Evolutionary conservation across 176 grass and related monocot species (phyloP).

Genomic region (Cenchrus americanus): DNA sequence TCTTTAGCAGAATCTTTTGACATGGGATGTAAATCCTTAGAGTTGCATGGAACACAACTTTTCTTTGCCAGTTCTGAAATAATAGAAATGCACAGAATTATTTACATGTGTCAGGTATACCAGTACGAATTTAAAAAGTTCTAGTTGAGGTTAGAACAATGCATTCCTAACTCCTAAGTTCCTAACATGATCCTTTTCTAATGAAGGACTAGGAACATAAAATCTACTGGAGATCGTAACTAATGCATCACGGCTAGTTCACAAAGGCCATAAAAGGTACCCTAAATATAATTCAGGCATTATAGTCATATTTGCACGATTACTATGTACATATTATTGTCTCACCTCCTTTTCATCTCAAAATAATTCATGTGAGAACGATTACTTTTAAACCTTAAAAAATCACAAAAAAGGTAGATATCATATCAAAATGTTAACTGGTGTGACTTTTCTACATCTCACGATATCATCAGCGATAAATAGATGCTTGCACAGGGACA

Average conservation of each 20-base stretch:
- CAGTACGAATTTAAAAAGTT: conserved; percentile 6
- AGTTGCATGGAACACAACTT: conserved; percentile 83
- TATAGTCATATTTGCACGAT: not conserved
- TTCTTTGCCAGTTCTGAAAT: conserved; percentile 68
- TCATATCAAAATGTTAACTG: not conserved
- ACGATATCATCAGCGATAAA: not conserved
- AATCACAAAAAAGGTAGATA: not conserved
- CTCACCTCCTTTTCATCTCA: not conserved
- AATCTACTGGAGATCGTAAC: not conserved
- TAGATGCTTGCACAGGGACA: not conserved
- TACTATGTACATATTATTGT: not conserved
- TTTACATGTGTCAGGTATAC: not conserved
- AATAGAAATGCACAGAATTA: conserved; percentile 15
- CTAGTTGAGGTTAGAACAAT: conserved; percentile 11
- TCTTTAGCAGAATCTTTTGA: conserved; percentile 78
- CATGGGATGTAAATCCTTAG: conserved; percentile 75
- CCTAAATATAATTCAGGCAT: not conserved
- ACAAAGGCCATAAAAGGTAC: not conserved
- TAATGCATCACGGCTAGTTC: not conserved
- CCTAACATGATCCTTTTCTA: not conserved
- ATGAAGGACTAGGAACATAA: conserved; percentile 21
- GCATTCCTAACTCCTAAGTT: not conserved
- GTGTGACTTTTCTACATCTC: not conserved
- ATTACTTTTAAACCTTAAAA: not conserved
- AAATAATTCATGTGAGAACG: not conserved